Base-by-base conservation (phyloP, 495 filamentous ascomycete species). In the Lichenothelia convexa region DNA sequence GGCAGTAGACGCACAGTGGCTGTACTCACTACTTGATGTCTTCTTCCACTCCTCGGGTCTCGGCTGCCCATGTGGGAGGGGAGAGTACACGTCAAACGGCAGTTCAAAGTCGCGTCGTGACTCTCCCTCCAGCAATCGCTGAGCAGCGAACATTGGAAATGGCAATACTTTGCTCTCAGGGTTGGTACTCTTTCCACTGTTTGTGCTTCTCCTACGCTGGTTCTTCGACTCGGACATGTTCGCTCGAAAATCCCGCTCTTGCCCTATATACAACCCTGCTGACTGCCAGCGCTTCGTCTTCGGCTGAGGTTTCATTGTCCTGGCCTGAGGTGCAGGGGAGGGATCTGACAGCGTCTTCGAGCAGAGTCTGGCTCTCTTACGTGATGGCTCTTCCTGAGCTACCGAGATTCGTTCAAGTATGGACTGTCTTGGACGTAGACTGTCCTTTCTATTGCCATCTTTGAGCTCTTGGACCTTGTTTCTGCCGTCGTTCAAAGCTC, bases 41-140 rank as follows among this genome's bases (percentile, higher is more conserved):
- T 81, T 89, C 32, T 71, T 71, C 79, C 85, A 97, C 40, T 87
- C 78, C 43, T 87, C 71, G 0, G 85, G 84, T 52, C 87, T 93
- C 12, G 84, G 80, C 50, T 92, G 84, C 36, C 83, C 78, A 6
- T 73, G 71, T 12, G 79, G 78, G 15, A 86, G 68, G 1, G 87
- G 89, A 15, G 78, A 77, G 61, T 84, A 94, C 27, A 93, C 63
- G 53, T 91, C 78, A 45, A 74, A 93, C 1, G 89, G 89, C 21
- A 97, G 61, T 53, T 79, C 74, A 61, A 91, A 97, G 50, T 92
- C 73, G 41, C 81, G 65, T 18, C 70, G 37, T 42, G 22, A 32
- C 39, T 64, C 50, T 41, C 75, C 68, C 38, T 8, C 31, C 15
- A 13, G 9, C 24, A 29, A 11, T 29, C 15, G 24, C 62, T 58